Conservation (phyloP, 345 rosid species). For the Salix purpurea region DNA sequence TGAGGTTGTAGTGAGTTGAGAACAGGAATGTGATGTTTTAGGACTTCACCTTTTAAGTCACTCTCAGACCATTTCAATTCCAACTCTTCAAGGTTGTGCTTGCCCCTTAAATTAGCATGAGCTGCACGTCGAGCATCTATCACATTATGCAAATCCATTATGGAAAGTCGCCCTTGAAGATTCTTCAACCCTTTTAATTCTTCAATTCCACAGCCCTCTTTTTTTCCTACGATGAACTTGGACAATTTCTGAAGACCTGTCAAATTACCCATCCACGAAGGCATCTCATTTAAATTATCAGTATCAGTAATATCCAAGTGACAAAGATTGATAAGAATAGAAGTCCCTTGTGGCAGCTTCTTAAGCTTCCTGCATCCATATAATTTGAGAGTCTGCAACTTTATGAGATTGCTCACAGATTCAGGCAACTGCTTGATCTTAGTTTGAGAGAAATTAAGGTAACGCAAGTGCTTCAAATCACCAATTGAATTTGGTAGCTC, state of each 20-base stretch:
- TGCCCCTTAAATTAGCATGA: neutral
- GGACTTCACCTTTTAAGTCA: too few relatives aligned
- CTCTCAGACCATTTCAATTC: neutral
- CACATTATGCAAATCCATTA: conserved; percentile 9
- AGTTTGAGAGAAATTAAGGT: conserved; percentile 9
- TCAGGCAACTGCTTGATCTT: neutral
- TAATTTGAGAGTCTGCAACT: conserved; percentile 28
- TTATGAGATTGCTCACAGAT: neutral
- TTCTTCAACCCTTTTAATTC: conserved; percentile 29
- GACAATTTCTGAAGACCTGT: conserved; percentile 28
- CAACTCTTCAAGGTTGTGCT: neutral
- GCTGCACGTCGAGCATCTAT: neutral
- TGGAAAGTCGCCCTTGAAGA: conserved; percentile 33
- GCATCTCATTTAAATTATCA: conserved; percentile 27
- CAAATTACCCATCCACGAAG: conserved; percentile 27
- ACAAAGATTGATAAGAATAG: conserved; percentile 29
- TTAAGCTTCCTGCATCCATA: conserved; percentile 14
- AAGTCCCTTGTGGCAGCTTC: conserved; percentile 31
- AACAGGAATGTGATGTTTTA: neutral
- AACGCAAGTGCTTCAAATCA: conserved; percentile 1
- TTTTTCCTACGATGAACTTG: conserved; percentile 24
- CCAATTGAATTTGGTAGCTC: conserved; percentile 13
- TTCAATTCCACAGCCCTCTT: conserved; percentile 23
- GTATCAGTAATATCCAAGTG: conserved; percentile 23
- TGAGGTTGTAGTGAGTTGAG: neutral